Conservation (phyloP, 108 stramenopile species). For the Skeletonema tropicum region DNA sequence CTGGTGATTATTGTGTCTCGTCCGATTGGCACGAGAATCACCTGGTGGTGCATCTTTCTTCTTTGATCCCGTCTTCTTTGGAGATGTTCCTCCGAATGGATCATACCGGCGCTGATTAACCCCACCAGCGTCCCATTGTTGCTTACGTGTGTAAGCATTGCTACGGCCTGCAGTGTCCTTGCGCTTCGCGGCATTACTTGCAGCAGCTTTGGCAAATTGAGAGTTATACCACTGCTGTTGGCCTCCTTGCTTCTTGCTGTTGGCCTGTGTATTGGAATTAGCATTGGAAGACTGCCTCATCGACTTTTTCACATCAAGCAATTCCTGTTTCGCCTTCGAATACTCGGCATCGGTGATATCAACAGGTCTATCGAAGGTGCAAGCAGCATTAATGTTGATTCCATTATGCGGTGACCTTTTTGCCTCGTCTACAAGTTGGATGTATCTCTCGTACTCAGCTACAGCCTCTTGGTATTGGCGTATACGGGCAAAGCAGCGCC, state of each 20-base stretch:
- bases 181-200: slow-evolving; percentile 35
- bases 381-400: slow-evolving; percentile 43
- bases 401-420: slow-evolving; percentile 32
- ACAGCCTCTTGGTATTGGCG: slow-evolving; percentile 70
- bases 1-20: slow-evolving; percentile 22
- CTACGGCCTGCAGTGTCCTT: slow-evolving; percentile 31
- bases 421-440: slow-evolving; percentile 68
- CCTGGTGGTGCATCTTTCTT: slow-evolving; percentile 30
- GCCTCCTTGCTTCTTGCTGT: slow-evolving; percentile 37
- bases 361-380: slow-evolving; percentile 74
- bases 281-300: slow-evolving; percentile 49
- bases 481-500: slow-evolving; percentile 73
- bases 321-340: slow-evolving; percentile 62
- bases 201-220: slow-evolving; percentile 47
- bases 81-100: slow-evolving; percentile 54
- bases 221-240: slow-evolving; percentile 51
- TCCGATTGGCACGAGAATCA: background rate
- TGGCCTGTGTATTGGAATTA: slow-evolving; percentile 28
- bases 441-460: slow-evolving; percentile 73
- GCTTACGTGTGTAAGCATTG: slow-evolving; percentile 23
- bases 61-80: slow-evolving; percentile 29
- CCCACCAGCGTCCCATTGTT: slow-evolving; percentile 19
- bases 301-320: slow-evolving; percentile 56
- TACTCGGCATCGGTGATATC: slow-evolving; percentile 62
- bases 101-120: slow-evolving; percentile 70